phyloP scores from a whole-genome alignment of 2,329 filamentous ascomycete genomes.

The Colletotrichum sp. region DNA sequence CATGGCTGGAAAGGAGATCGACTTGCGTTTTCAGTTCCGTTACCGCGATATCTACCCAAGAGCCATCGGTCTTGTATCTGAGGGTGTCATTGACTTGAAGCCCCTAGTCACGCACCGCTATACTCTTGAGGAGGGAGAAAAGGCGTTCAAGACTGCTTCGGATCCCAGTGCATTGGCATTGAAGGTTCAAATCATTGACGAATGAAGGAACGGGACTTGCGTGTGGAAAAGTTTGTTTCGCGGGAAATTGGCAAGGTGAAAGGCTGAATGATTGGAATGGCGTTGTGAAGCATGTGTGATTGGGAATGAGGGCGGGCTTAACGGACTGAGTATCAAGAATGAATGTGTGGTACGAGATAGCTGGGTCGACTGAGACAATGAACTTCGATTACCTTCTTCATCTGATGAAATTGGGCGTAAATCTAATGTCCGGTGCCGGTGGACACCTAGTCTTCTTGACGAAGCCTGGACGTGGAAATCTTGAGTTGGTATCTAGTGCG shows the following conservation, averaged over 20 bases:
- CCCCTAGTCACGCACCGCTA: conserved; percentile 34
- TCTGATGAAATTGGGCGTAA: background rate
- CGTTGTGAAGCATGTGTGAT: background rate
- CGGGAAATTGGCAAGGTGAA: too few relatives aligned
- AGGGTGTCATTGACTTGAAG: conserved; percentile 31
- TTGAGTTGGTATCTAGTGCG: background rate
- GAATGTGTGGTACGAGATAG: background rate
- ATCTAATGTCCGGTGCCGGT: background rate
- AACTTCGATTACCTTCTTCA: background rate
- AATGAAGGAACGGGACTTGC: background rate
- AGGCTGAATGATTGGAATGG: background rate
- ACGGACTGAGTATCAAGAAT: background rate
- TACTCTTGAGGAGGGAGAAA: conserved; percentile 33
- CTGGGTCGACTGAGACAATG: background rate
- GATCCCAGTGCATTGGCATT: conserved; percentile 10
- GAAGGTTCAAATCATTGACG: conserved; percentile 23
- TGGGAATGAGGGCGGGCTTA: background rate
- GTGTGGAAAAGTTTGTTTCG: background rate
- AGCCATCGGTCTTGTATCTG: conserved; percentile 40
- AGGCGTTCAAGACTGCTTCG: conserved; percentile 29
- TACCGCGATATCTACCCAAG: conserved; percentile 44
- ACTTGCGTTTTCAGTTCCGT: conserved; percentile 41
- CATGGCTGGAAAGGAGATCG: conserved; percentile 32
- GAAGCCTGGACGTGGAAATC: background rate
- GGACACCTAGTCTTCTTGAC: background rate